Conservation (phyloP, 2,329 filamentous ascomycete genomes). For the Samsoniella hepiali region DNA sequence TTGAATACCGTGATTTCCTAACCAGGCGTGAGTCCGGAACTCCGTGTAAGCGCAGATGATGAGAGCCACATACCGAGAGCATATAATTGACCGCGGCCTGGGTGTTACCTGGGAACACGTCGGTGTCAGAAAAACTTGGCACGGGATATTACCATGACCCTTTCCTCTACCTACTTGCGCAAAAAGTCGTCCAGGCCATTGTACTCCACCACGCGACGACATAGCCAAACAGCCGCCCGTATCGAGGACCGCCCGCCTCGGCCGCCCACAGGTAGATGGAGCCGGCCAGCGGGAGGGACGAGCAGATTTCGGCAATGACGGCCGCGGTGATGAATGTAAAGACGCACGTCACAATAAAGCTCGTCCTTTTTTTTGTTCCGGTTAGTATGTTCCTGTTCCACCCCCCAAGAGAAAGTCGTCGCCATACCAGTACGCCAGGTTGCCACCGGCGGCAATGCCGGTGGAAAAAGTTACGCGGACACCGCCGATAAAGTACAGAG, state of each 20-base stretch:
- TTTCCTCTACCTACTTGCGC: constrained; percentile 39
- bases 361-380: constrained; percentile 42
- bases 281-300: constrained; percentile 55
- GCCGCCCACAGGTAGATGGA: constrained; percentile 63
- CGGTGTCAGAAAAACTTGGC: not conserved
- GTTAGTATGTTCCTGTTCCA: constrained; percentile 6
- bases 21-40: not conserved
- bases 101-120: constrained; percentile 39
- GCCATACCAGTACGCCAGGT: constrained; percentile 55
- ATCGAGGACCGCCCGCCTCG: constrained; percentile 53
- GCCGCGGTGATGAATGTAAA: constrained; percentile 61
- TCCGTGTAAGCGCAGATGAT: not conserved
- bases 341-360: constrained; percentile 56
- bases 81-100: constrained; percentile 51
- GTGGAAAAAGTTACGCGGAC: constrained; percentile 61
- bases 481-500: constrained; percentile 59
- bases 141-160: not conserved
- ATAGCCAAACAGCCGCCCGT: constrained; percentile 55
- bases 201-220: constrained; percentile 64
- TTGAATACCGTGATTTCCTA: constrained; percentile 57
- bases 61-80: constrained; percentile 40
- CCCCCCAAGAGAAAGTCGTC: too few species aligned
- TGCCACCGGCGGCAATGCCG: constrained; percentile 58
- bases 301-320: constrained; percentile 59
- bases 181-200: constrained; percentile 59